Base-by-base conservation (phyloP, 371 early-diverging fungal species). In the Cladochytrium tenue region DNA sequence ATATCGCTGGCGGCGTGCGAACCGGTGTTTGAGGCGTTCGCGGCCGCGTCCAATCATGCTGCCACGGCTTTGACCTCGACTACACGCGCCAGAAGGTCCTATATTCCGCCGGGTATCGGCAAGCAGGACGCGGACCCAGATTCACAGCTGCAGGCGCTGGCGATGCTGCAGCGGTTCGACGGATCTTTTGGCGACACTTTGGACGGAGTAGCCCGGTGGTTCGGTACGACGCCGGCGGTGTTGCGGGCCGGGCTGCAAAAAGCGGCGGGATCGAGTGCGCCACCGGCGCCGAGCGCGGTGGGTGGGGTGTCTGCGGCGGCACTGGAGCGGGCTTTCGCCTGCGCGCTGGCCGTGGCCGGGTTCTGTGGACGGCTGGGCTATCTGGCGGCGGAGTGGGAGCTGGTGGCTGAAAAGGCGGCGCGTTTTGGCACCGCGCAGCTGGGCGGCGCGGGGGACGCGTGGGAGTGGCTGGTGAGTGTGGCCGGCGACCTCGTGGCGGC, bases 331-430 rank as follows among this genome's bases (percentile, higher is more conserved):
- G 43, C 43, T 7, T 43, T 43, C 20, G 43, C 43, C 20, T 43
- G 43, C 43, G 43, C 43, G 23, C 28, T 78, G 43, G 75, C 71
- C 1, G 32, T 76, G 1, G 53, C 50, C 10, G 64, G 69, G 51
- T 60, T 76, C 7, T 34, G 62, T 23, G 32, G 53, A 17, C 58
- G 62, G 60, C 30, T 68, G 27, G 32, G 23, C 20, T 15, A 15
- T 15, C 33, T 60, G 20, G 23, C 56, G 23, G 72, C 75, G 2
- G 76, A 76, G 68, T 71, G 72, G 75, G 72, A 66, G 26, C n/a
- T 71, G 27, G 7, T 66, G 31, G 69, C 33, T 34, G 62, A 58
- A 31, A 69, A 69, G 60, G 62, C 71, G 7, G 51, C 62, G 31
- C 56, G 55, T 63, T 34, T 30, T n/a, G 26, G 52, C n/a, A 25